Evolutionary conservation across 2,329 filamentous ascomycete species (phyloP), one percentile per base, ranked within the genome.

Genomic region (Pseudodiploospora longispora): DNA sequence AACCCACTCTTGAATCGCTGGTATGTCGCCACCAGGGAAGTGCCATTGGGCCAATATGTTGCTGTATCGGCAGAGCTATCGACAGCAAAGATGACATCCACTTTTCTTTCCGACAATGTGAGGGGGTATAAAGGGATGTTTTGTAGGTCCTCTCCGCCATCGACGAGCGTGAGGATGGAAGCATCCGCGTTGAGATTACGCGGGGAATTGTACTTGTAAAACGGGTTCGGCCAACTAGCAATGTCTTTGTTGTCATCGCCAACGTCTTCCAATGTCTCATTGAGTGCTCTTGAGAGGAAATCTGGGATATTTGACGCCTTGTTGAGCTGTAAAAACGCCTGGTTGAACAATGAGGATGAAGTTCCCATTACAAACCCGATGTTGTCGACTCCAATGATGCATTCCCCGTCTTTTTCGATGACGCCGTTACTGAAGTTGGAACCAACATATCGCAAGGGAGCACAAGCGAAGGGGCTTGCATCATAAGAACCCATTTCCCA

Each of bases 281-380:
- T 58, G 10, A 86, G 54, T 19, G 74, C 71, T 5, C 68, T 55
- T 41, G 73, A 69, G 33, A 87, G 63, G 31, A 73, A 63, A 1
- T 68, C 59, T 2, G 72, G 72, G 2, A 75, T 59, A 28, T 66
- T 63, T 27, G 64, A 61, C 7, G 61, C 56, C 5, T 60, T 55
- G 32, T 60, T 62, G 44, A 91, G 69, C 8, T 78, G 65, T 3
- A 89, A 70, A 12, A 95, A 65, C 55, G 86, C 76, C 55, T 81
- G 71, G 66, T 95, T 95, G 74, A 95, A 95, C 2, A 95, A 72
- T 1, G 85, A 84, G 1, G 83, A 87, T 27, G 83, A 88, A 0
- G 89, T 95, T 41, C 89, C 89, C 79, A 95, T 88, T 28, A 95
- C 70, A 58, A 78, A 95, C 6, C 87, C 87, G 27, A 77, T 76